These are phyloP conservation scores for Diplodia sapinea DNA, from an alignment of 2,329 filamentous ascomycete species.

Conservation along the genomic window DNA sequence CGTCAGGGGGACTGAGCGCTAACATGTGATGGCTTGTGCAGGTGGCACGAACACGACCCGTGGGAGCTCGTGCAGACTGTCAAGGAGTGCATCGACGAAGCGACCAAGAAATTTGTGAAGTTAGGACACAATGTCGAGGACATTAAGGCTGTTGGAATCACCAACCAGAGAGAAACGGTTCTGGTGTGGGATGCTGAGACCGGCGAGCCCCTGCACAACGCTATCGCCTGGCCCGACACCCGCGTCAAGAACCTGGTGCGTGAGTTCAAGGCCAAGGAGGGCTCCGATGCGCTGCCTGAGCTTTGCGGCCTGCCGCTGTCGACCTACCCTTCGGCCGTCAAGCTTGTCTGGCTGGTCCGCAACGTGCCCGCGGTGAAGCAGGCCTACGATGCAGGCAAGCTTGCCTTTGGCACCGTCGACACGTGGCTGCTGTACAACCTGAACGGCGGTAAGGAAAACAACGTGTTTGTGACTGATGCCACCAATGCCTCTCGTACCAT, in stretches of 20 bases:
- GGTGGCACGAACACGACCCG: slow-evolving; percentile 91
- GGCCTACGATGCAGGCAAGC: slow-evolving; percentile 75
- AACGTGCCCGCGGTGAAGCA: slow-evolving; percentile 72
- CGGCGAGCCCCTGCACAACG: slow-evolving; percentile 80
- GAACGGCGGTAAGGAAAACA: slow-evolving; percentile 71
- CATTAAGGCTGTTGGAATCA: slow-evolving; percentile 82
- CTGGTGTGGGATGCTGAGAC: slow-evolving; percentile 83
- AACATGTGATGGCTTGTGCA: slow-evolving; percentile 45
- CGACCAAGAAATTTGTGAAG: slow-evolving; percentile 72
- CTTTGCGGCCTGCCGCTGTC: slow-evolving; percentile 83
- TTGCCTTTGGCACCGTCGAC: slow-evolving; percentile 88
- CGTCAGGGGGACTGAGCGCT: slow-evolving; percentile 28
- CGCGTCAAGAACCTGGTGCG: slow-evolving; percentile 77
- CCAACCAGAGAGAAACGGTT: slow-evolving; percentile 88
- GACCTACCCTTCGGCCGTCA: slow-evolving; percentile 86
- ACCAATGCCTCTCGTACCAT: slow-evolving; percentile 90
- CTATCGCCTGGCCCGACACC: slow-evolving; percentile 90
- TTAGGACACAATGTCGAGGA: slow-evolving; percentile 70
- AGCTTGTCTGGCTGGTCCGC: slow-evolving; percentile 80
- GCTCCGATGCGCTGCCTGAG: slow-evolving; percentile 70
- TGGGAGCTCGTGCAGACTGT: slow-evolving; percentile 76
- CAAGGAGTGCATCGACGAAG: slow-evolving; percentile 78
- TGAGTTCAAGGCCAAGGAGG: slow-evolving; percentile 71
- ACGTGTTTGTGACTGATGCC: slow-evolving; percentile 80
- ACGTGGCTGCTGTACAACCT: slow-evolving; percentile 86